phyloP scores from a whole-genome alignment of 768 basidiomycete genomes.

The Mycena latifolia region DNA sequence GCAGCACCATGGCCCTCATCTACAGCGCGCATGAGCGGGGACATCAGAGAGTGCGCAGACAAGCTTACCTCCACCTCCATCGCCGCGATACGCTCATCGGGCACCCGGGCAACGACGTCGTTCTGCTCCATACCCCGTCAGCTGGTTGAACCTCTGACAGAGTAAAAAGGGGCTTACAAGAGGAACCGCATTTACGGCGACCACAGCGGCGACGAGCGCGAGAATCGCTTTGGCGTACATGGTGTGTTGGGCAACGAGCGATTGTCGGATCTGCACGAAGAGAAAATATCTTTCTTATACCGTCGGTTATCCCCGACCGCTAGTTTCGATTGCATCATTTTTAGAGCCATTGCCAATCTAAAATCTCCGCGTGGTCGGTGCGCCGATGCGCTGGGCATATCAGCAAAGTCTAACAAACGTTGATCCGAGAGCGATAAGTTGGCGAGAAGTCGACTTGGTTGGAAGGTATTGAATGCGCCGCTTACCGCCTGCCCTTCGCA shows the following conservation, averaged over 20 bases:
- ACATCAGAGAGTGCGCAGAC: neutral
- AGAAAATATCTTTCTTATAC: neutral
- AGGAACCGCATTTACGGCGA: slow-evolving; percentile 18
- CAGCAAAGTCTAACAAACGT: neutral
- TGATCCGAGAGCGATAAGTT: too few species aligned
- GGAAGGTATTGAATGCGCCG: too few species aligned
- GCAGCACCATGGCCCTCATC: neutral
- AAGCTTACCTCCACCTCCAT: slow-evolving; percentile 2
- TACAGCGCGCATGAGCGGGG: neutral
- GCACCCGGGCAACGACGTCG: slow-evolving; percentile 10
- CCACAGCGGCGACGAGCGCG: slow-evolving; percentile 17
- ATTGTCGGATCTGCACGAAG: neutral
- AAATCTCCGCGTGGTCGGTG: neutral
- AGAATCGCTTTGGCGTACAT: slow-evolving; percentile 22
- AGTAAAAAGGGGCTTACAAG: slow-evolving; percentile 2
- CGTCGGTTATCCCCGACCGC: neutral
- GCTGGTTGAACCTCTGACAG: neutral
- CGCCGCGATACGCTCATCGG: neutral
- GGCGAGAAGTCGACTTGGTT: too few species aligned
- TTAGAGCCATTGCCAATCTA: neutral
- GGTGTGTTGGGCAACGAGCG: neutral
- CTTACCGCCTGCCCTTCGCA: too few species aligned
- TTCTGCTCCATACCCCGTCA: slow-evolving; percentile 9
- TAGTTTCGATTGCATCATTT: neutral
- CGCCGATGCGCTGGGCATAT: neutral